Conservation (phyloP, 129 eudicot species). For the Cynara cardunculus region DNA sequence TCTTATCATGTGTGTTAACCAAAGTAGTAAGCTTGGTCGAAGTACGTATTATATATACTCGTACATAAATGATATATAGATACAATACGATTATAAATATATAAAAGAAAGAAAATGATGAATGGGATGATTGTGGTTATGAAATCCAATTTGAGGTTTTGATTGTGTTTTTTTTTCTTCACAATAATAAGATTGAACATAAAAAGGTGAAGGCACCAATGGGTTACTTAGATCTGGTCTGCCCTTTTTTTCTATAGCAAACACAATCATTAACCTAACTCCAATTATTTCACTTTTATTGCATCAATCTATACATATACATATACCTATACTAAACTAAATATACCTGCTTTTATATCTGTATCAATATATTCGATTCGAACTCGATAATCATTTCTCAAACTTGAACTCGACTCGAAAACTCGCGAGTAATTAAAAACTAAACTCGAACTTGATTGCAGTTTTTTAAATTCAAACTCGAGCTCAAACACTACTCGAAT, state of each 20-base stretch:
- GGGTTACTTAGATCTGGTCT: constrained; percentile 33
- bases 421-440: too few species aligned
- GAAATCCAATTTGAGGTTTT: constrained; percentile 24
- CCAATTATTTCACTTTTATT: constrained; percentile 22
- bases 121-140: constrained; percentile 21
- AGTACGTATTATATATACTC: background rate
- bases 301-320: constrained; percentile 1
- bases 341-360: background rate
- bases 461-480: too few species aligned
- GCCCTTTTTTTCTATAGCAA: constrained; percentile 7
- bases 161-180: constrained; percentile 29
- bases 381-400: too few species aligned
- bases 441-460: too few species aligned
- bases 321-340: background rate
- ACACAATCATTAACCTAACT: constrained; percentile 17
- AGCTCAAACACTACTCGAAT: too few species aligned
- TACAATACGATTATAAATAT: background rate
- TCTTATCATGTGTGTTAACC: background rate
- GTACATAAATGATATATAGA: background rate
- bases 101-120: constrained; percentile 2
- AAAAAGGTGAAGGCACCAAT: constrained; percentile 26
- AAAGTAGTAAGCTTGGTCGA: background rate
- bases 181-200: constrained; percentile 8
- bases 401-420: too few species aligned
- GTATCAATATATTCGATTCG: too few species aligned